Evolutionary conservation across 441 rosid species (phyloP).

Genomic region (Syzygium malaccense): DNA sequence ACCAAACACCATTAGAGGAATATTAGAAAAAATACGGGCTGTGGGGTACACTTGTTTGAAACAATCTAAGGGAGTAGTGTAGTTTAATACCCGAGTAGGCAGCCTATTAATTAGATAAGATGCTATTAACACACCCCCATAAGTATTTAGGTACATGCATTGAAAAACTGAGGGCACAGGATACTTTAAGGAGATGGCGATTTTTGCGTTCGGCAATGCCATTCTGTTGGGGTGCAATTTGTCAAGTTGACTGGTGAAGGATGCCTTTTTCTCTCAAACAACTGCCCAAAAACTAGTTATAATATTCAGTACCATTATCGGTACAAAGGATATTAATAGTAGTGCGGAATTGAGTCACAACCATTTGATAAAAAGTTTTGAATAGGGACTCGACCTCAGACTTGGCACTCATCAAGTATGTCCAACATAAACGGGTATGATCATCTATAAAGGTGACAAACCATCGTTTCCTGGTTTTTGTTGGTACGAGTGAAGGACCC

Average conservation of each 20-base stretch:
- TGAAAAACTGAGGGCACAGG: neutral
- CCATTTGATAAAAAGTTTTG: too few species aligned
- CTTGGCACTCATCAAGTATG: neutral
- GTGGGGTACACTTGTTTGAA: too few species aligned
- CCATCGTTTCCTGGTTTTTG: neutral
- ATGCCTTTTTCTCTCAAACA: neutral
- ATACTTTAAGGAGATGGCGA: neutral
- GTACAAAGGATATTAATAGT: neutral
- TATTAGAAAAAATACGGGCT: neutral
- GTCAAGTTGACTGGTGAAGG: neutral
- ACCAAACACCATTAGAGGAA: neutral
- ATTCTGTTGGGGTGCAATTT: neutral
- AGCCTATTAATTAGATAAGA: neutral
- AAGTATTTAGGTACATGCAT: neutral
- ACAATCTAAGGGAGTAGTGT: neutral
- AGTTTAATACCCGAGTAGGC: neutral
- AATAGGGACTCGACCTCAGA: too few species aligned
- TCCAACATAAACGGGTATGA: neutral
- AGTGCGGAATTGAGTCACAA: too few species aligned
- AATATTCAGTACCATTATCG: neutral
- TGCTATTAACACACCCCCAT: neutral
- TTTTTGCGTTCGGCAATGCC: neutral
- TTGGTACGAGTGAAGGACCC: neutral
- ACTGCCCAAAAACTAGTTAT: neutral
- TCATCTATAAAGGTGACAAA: neutral